Evolutionary conservation across 140 eudicot species (phyloP).

Genomic region (Senecio squalidus): DNA sequence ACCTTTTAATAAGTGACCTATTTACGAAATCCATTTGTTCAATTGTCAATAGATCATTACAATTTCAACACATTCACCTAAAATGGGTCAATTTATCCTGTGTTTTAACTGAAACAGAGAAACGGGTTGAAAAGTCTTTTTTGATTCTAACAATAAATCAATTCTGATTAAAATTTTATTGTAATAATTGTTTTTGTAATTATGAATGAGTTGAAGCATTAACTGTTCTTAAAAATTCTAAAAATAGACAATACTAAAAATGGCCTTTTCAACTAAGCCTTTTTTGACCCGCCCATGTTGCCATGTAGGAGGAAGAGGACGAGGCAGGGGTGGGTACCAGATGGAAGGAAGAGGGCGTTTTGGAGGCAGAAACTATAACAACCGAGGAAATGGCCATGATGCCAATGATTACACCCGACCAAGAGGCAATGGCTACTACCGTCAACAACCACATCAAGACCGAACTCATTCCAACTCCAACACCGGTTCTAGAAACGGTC

Average conservation of each 20-base stretch:
- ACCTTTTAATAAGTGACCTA: not conserved
- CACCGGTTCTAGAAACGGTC: slow-evolving; percentile 45
- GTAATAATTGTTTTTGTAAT: too few relatives aligned
- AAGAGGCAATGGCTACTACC: slow-evolving; percentile 69
- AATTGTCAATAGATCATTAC: not conserved
- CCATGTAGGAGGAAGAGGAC: slow-evolving; percentile 84
- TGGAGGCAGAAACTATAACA: slow-evolving; percentile 46
- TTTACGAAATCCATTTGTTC: not conserved
- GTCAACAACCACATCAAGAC: slow-evolving; percentile 26
- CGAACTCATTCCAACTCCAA: slow-evolving; percentile 28
- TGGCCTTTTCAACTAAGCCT: too few relatives aligned
- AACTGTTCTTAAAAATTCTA: too few relatives aligned
- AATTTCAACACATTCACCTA: too few relatives aligned
- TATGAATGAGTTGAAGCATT: too few relatives aligned
- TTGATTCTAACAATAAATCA: too few relatives aligned
- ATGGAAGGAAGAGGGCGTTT: slow-evolving; percentile 64
- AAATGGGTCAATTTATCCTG: too few relatives aligned
- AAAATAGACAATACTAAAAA: too few relatives aligned
- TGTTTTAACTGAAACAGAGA: too few relatives aligned
- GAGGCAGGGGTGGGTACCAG: slow-evolving; percentile 71
- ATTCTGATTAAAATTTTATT: too few relatives aligned
- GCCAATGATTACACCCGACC: slow-evolving; percentile 51
- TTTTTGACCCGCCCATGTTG: too few relatives aligned
- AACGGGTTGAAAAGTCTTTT: too few relatives aligned
- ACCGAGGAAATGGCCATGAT: slow-evolving; percentile 44